phyloP scores from a whole-genome alignment of 1,284 basidiomycete genomes.

The Meripilus lineatus region DNA sequence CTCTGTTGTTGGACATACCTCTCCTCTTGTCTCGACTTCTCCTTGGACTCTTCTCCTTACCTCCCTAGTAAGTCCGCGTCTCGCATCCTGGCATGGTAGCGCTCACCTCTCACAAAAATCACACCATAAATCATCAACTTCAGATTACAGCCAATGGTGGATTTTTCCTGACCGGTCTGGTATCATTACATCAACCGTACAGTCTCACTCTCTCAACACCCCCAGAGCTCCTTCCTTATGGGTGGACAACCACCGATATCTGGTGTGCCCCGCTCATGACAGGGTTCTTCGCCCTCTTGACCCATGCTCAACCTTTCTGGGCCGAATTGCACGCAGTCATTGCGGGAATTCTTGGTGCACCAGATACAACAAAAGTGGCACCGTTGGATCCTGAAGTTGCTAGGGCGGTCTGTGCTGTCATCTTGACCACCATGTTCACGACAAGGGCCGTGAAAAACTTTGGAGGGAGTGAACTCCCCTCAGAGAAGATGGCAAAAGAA shows the following conservation, averaged over 20 bases:
- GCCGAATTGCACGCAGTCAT: conserved; percentile 49
- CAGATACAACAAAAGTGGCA: conserved; percentile 32
- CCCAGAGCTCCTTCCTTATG: conserved; percentile 62
- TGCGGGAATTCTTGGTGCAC: conserved; percentile 35
- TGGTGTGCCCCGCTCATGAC: conserved; percentile 73
- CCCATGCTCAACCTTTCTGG: conserved; percentile 78
- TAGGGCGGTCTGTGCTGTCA: conserved; percentile 58
- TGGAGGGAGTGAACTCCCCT: no score
- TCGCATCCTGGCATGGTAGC: background rate
- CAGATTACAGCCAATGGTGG: conserved; percentile 69
- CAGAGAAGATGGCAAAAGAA: no score
- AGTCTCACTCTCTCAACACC: conserved; percentile 61
- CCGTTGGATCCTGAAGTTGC: conserved; percentile 56
- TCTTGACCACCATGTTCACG: conserved; percentile 54
- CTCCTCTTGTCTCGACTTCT: conserved; percentile 46
- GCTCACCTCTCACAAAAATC: background rate
- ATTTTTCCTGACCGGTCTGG: conserved; percentile 64
- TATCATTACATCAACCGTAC: conserved; percentile 66
- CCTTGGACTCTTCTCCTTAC: conserved; percentile 69
- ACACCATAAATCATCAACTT: background rate
- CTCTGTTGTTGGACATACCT: conserved; percentile 47
- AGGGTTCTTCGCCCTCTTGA: conserved; percentile 66
- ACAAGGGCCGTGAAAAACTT: conserved; percentile 57
- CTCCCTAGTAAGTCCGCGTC: conserved; percentile 48
- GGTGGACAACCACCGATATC: conserved; percentile 70